Evolutionary conservation across 2,329 filamentous ascomycete species (phyloP).

Genomic region (Mycogone perniciosa): DNA sequence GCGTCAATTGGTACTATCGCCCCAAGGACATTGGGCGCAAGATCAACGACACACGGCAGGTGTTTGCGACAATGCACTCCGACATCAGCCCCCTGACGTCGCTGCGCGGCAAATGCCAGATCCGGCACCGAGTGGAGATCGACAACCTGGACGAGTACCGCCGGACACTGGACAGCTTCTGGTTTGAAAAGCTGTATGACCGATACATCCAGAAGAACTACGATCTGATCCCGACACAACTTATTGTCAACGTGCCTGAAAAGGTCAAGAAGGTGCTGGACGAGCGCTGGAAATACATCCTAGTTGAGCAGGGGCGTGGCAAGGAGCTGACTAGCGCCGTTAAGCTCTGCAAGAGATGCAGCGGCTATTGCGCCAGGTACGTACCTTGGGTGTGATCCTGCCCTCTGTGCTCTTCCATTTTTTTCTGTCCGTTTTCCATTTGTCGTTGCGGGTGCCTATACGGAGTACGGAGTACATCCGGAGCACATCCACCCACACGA

Average conservation of each 20-base stretch:
- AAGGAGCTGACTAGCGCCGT: conserved; percentile 95
- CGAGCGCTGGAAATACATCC: conserved; percentile 92
- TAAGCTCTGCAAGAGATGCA: conserved; percentile 92
- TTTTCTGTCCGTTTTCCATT: background rate
- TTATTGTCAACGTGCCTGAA: conserved; percentile 92
- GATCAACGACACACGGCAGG: conserved; percentile 79
- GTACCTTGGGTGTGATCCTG: conserved; percentile 22
- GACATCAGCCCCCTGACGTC: conserved; percentile 90
- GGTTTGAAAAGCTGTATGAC: conserved; percentile 96
- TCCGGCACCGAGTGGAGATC: conserved; percentile 84
- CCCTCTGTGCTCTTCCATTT: conserved; percentile 6
- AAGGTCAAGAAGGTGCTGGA: conserved; percentile 94
- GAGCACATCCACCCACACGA: too few relatives aligned
- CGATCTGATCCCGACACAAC: conserved; percentile 85
- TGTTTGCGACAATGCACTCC: conserved; percentile 98
- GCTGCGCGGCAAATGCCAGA: conserved; percentile 86
- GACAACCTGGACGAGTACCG: conserved; percentile 75
- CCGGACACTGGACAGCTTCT: conserved; percentile 81
- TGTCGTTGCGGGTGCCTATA: background rate
- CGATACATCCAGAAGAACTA: conserved; percentile 98
- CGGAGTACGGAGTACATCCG: too few relatives aligned
- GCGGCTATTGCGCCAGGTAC: conserved; percentile 84
- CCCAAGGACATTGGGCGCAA: conserved; percentile 93
- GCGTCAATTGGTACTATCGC: conserved; percentile 97
- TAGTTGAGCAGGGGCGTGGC: conserved; percentile 86